These are phyloP conservation scores for Nannochloropsis oceanica DNA, from an alignment of 108 stramenopile species.

Conservation along the genomic window DNA sequence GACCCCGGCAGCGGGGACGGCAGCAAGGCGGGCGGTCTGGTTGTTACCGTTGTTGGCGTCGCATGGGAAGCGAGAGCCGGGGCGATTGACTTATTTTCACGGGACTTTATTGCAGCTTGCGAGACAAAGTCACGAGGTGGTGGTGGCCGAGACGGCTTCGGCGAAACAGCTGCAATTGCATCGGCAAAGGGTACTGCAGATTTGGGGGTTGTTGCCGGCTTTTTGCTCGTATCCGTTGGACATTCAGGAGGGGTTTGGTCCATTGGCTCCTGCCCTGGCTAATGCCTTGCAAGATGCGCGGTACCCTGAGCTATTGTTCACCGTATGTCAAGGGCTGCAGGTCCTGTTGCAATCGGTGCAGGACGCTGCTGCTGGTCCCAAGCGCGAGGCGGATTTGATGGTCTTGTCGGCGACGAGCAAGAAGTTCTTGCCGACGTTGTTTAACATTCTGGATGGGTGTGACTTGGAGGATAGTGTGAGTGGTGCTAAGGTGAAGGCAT, in stretches of 20 bases:
- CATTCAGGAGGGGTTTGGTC: slow-evolving; percentile 8
- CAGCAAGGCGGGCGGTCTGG: neutral
- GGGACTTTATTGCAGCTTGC: slow-evolving; percentile 10
- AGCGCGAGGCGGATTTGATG: neutral
- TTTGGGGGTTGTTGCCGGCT: slow-evolving; percentile 26
- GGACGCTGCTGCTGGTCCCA: neutral
- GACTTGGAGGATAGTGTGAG: neutral
- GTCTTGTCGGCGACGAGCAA: slow-evolving; percentile 4
- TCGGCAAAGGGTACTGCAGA: neutral
- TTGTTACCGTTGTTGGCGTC: slow-evolving; percentile 15
- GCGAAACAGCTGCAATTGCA: neutral
- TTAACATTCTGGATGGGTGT: neutral
- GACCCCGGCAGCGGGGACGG: neutral
- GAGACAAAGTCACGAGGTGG: slow-evolving; percentile 12
- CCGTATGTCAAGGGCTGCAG: slow-evolving; percentile 24
- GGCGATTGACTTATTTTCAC: slow-evolving; percentile 18
- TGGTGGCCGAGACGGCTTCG: neutral
- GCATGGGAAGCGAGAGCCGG: slow-evolving; percentile 11
- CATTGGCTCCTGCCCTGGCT: slow-evolving; percentile 18
- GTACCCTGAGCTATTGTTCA: slow-evolving; percentile 19
- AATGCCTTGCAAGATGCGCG: slow-evolving; percentile 28
- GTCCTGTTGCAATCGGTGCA: slow-evolving; percentile 3
- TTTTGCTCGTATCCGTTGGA: slow-evolving; percentile 23
- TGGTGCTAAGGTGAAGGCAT: neutral
- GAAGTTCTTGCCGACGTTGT: slow-evolving; percentile 23